phyloP scores from a whole-genome alignment of 306 rosid genomes.

The Cucurbita moschata region DNA sequence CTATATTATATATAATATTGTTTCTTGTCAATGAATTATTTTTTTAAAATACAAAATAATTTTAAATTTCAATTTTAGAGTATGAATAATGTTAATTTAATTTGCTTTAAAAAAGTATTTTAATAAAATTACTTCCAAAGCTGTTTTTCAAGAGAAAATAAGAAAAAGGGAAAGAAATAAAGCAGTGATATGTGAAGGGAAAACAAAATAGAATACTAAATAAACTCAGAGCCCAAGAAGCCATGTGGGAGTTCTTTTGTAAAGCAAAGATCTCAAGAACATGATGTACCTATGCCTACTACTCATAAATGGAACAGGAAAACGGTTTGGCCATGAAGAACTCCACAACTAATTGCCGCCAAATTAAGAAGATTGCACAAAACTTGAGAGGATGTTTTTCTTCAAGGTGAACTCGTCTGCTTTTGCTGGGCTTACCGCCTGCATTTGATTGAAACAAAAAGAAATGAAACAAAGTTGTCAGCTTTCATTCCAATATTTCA shows the following conservation, averaged over 20 bases:
- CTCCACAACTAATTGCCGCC: neutral
- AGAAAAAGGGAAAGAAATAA: neutral
- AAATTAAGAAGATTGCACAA: slow-evolving; percentile 23
- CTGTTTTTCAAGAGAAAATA: no score
- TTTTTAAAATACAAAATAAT: no score
- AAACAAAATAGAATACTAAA: neutral
- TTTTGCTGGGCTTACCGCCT: slow-evolving; percentile 71
- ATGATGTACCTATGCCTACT: neutral
- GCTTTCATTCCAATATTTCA: neutral
- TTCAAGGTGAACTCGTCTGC: slow-evolving; percentile 75
- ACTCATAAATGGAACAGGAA: neutral
- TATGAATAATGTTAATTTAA: no score
- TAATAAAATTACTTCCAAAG: no score
- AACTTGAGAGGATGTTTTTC: slow-evolving; percentile 68
- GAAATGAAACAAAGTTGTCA: neutral
- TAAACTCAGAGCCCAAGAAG: neutral
- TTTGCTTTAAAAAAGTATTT: no score
- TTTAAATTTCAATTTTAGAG: no score
- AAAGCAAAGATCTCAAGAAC: neutral
- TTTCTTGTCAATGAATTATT: no score
- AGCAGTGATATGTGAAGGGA: neutral
- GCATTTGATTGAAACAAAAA: slow-evolving; percentile 9
- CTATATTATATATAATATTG: neutral
- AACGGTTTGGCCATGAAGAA: neutral
- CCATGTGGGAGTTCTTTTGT: slow-evolving; percentile 2